Evolutionary conservation across 2,329 filamentous ascomycete genomes (phyloP).

Genomic region (Dryadomyces quercus-mongolicae): DNA sequence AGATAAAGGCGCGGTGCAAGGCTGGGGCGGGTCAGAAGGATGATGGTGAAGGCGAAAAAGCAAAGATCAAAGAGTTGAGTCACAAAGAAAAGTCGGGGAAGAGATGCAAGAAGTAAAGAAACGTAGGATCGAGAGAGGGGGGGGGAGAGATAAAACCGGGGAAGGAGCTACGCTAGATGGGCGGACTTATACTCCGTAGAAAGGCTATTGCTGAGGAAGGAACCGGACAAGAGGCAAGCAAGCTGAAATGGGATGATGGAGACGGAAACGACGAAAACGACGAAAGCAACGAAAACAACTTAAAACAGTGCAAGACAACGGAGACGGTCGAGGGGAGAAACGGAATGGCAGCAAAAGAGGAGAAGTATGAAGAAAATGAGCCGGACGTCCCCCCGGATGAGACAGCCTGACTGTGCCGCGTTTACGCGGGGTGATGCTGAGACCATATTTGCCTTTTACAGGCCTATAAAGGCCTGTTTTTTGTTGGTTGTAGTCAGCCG

Average conservation of each 20-base stretch:
- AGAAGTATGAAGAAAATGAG: too few species aligned
- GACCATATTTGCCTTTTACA: too few species aligned
- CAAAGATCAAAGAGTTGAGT: neutral
- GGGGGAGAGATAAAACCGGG: neutral
- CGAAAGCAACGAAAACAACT: too few species aligned
- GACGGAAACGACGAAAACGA: too few species aligned
- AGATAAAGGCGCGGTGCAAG: neutral
- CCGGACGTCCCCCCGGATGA: too few species aligned
- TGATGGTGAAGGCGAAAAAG: neutral
- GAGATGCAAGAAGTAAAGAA: neutral
- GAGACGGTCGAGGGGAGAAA: too few species aligned
- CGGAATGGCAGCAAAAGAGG: too few species aligned
- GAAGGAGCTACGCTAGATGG: neutral
- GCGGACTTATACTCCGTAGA: neutral
- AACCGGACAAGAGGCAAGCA: neutral
- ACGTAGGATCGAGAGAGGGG: neutral
- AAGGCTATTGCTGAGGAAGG: neutral
- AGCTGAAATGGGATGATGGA: neutral
- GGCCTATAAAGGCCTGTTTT: too few species aligned
- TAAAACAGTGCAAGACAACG: too few species aligned
- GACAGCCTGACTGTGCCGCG: too few species aligned
- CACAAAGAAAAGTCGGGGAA: neutral
- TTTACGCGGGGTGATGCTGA: too few species aligned
- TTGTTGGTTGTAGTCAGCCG: too few species aligned
- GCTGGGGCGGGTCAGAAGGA: neutral